A percentile compares a stretch with the other conserved stretches of the same genome.
These are phyloP conservation scores for Arabidopsis arenosa DNA, from an alignment of 345 rosid genomes.

Conservation along the genomic window DNA sequence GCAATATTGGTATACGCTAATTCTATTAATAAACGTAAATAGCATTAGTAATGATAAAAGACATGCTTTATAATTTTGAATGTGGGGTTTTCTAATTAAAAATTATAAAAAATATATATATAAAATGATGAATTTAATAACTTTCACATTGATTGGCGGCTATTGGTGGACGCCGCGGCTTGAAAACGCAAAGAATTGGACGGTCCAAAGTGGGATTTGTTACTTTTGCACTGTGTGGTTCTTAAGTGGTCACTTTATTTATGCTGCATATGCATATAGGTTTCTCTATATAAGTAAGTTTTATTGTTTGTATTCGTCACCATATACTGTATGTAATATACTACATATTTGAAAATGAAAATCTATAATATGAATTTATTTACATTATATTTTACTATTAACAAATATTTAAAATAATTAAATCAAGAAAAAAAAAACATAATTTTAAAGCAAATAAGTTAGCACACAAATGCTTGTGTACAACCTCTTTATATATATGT, in stretches of 20 bases:
- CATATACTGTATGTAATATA: no score
- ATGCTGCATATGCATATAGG: conserved; percentile 18
- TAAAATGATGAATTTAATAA: conserved; percentile 12
- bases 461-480: no score
- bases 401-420: no score
- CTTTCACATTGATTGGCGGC: conserved; percentile 32
- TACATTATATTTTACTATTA: no score
- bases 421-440: no score
- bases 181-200: conserved; percentile 44
- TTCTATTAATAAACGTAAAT: background rate
- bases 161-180: conserved; percentile 43
- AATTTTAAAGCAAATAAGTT: no score
- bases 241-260: conserved; percentile 31
- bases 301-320: no score
- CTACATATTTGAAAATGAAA: no score
- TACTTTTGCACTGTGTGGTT: conserved; percentile 34
- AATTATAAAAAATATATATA: background rate
- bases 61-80: background rate
- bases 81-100: background rate
- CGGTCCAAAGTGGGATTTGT: conserved; percentile 33
- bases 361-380: no score
- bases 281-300: no score
- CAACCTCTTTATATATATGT: no score
- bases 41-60: background rate
- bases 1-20: background rate